Conservation (phyloP, 2,329 filamentous ascomycete genomes). For the Aspergillus hortae region DNA sequence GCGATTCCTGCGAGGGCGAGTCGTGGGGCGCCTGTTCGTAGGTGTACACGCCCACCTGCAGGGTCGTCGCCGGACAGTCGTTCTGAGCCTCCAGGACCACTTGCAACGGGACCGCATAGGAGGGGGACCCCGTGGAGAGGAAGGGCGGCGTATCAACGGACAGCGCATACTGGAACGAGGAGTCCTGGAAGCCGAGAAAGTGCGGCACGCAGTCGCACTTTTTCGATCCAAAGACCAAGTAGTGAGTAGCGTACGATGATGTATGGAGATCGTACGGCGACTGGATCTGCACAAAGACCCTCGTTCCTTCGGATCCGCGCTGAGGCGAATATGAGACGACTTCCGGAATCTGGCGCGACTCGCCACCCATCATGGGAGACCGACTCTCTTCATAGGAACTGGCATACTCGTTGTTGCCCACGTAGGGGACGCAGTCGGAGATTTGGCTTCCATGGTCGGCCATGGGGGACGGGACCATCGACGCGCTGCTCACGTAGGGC, state of each 20-base stretch:
- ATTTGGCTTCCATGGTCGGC: slow-evolving; percentile 40
- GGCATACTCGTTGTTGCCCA: slow-evolving; percentile 35
- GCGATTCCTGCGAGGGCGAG: slow-evolving; percentile 40
- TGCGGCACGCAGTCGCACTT: slow-evolving; percentile 65
- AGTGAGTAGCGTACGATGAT: slow-evolving; percentile 53
- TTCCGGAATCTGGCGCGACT: slow-evolving; percentile 58
- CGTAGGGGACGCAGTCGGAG: slow-evolving; percentile 39
- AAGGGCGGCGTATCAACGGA: slow-evolving; percentile 68
- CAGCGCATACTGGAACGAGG: slow-evolving; percentile 67
- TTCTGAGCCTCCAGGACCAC: slow-evolving; percentile 58
- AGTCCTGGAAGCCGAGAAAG: slow-evolving; percentile 56
- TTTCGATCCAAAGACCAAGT: slow-evolving; percentile 73
- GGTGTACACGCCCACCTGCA: slow-evolving; percentile 60
- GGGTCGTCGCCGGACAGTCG: slow-evolving; percentile 48
- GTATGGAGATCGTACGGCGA: slow-evolving; percentile 71
- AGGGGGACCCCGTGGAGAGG: slow-evolving; percentile 53
- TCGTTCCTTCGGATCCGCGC: slow-evolving; percentile 65
- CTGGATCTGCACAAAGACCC: slow-evolving; percentile 69
- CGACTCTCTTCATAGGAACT: slow-evolving; percentile 60
- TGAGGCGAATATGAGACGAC: slow-evolving; percentile 68
- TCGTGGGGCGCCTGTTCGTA: slow-evolving; percentile 50
- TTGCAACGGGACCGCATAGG: slow-evolving; percentile 56
- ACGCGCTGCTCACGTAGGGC: slow-evolving; percentile 33
- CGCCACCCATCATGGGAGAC: slow-evolving; percentile 63
- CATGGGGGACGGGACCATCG: slow-evolving; percentile 39